Evolutionary conservation across 1,139 yeast genomes (phyloP).

Genomic region (Candida sp.): DNA sequence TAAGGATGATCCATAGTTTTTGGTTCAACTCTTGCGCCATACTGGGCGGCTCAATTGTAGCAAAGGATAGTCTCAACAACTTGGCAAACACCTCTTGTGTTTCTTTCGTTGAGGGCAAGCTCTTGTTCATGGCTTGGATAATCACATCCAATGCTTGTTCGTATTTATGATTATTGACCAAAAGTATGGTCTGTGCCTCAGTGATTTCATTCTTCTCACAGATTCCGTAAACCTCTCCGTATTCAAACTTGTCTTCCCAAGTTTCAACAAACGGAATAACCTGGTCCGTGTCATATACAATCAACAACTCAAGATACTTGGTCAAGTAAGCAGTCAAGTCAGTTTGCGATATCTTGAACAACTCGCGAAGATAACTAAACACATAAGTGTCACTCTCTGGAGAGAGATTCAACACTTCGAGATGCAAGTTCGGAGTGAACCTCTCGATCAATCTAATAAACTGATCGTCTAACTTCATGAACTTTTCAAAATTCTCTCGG

Average conservation of each 20-base stretch:
- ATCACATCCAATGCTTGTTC: conserved; percentile 31
- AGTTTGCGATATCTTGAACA: conserved; percentile 18
- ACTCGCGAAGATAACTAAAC: conserved; percentile 30
- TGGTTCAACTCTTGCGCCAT: conserved; percentile 28
- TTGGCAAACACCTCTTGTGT: conserved; percentile 25
- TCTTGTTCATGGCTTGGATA: conserved; percentile 20
- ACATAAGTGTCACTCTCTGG: conserved; percentile 20
- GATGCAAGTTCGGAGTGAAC: conserved; percentile 43
- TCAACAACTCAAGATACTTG: conserved; percentile 35
- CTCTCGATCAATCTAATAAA: conserved; percentile 41
- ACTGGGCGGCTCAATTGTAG: conserved; percentile 30
- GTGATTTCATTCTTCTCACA: conserved; percentile 30
- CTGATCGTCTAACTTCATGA: conserved; percentile 36
- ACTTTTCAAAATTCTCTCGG: conserved; percentile 35
- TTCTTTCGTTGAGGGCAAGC: conserved; percentile 14
- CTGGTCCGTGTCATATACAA: conserved; percentile 21
- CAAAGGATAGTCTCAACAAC: conserved; percentile 37
- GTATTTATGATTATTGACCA: conserved; percentile 22
- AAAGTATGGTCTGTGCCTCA: conserved; percentile 26
- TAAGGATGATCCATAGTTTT: conserved; percentile 41
- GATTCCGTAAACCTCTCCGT: conserved; percentile 19
- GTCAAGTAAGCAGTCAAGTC: conserved; percentile 18
- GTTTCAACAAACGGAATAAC: conserved; percentile 22
- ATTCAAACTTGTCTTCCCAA: conserved; percentile 16
- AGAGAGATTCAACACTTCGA: conserved; percentile 26